phyloP scores from a whole-genome alignment of 2,329 filamentous ascomycete species.

The Ceratocystis destructans region DNA sequence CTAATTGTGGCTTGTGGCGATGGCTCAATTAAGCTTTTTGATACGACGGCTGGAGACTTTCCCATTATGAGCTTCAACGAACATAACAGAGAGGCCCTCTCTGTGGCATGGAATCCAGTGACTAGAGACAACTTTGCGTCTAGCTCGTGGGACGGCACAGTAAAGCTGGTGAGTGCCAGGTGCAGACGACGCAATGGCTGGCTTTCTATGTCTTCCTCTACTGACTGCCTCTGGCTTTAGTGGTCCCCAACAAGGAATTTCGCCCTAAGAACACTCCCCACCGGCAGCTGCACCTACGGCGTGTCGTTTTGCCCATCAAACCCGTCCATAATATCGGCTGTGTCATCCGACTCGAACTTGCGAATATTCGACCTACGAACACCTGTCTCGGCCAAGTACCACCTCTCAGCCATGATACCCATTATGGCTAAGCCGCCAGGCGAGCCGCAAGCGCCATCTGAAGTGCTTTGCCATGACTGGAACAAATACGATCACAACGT shows the following conservation, averaged over 20 bases:
- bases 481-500: conserved; percentile 89
- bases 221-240: conserved; percentile 26
- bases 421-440: conserved; percentile 32
- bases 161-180: conserved; percentile 55
- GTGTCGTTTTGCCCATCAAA: conserved; percentile 83
- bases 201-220: background rate
- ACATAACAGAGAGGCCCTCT: conserved; percentile 85
- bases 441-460: conserved; percentile 45
- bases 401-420: conserved; percentile 68
- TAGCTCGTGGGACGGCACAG: conserved; percentile 88
- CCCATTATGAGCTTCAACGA: conserved; percentile 87
- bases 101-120: conserved; percentile 82
- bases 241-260: conserved; percentile 70
- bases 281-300: conserved; percentile 88
- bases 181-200: background rate
- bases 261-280: conserved; percentile 73
- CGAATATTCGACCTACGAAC: conserved; percentile 86
- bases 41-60: conserved; percentile 66
- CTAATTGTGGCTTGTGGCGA: conserved; percentile 80
- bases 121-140: conserved; percentile 84
- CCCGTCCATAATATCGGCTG: conserved; percentile 71
- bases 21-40: conserved; percentile 88
- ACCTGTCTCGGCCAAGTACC: conserved; percentile 73
- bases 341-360: conserved; percentile 77
- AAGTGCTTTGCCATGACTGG: conserved; percentile 94